A percentile compares a stretch with the other conserved stretches of the same genome.
These are phyloP conservation scores for Monilinia fructicola DNA, from an alignment of 2,329 filamentous ascomycete genomes.

Conservation along the genomic window DNA sequence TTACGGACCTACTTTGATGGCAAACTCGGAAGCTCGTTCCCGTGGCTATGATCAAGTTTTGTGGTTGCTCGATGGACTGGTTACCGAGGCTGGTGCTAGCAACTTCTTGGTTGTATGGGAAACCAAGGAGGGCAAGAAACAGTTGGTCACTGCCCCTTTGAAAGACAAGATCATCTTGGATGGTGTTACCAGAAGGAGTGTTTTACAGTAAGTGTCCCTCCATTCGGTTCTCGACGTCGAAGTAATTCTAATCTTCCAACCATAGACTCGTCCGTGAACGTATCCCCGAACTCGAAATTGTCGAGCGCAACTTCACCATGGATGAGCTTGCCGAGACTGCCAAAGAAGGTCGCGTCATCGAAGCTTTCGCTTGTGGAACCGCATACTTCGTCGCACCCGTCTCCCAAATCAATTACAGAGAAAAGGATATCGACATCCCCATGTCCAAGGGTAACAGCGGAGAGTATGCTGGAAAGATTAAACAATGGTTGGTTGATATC, in stretches of 20 bases:
- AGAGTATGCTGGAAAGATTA: conserved; percentile 60
- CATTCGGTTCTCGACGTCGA: not conserved
- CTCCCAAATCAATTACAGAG: conserved; percentile 66
- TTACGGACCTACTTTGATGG: conserved; percentile 81
- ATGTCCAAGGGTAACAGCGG: conserved; percentile 56
- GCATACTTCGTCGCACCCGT: conserved; percentile 74
- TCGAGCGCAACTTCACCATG: conserved; percentile 83
- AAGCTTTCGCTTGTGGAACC: conserved; percentile 85
- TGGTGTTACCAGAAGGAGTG: conserved; percentile 80
- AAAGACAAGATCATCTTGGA: conserved; percentile 82
- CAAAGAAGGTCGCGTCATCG: conserved; percentile 73
- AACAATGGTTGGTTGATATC: conserved; percentile 67
- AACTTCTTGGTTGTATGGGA: conserved; percentile 90
- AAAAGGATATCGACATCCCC: conserved; percentile 61
- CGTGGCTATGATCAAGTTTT: conserved; percentile 84
- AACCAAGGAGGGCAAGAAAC: conserved; percentile 58
- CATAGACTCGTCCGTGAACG: conserved; percentile 22
- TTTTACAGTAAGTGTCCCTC: conserved; percentile 63
- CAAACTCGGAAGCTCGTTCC: conserved; percentile 70
- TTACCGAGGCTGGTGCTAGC: conserved; percentile 87
- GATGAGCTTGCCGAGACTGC: conserved; percentile 71
- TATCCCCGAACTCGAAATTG: conserved; percentile 56
- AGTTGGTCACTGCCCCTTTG: conserved; percentile 81
- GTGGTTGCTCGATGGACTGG: conserved; percentile 83
- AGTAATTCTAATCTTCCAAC: not conserved